Evolutionary conservation across 306 rosid genomes (phyloP).

Genomic region (Inga laurina): DNA sequence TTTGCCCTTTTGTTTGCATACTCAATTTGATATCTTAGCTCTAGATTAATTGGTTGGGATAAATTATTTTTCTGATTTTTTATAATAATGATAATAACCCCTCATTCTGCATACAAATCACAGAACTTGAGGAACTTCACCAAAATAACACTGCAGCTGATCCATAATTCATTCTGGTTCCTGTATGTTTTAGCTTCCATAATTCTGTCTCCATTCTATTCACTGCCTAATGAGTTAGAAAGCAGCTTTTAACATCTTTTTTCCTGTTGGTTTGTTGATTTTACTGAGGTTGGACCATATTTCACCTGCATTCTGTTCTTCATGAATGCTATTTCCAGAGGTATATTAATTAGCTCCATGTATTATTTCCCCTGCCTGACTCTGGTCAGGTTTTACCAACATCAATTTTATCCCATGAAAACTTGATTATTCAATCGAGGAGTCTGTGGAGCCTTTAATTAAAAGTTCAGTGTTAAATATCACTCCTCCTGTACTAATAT

Average conservation of each 20-base stretch:
- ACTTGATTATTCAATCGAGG: neutral
- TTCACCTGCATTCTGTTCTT: neutral
- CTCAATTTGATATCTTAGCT: slow-evolving; percentile 58
- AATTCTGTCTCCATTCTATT: neutral
- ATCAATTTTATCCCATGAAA: neutral
- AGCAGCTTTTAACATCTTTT: neutral
- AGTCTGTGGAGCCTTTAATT: neutral
- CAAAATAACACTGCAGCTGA: neutral
- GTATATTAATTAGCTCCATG: neutral
- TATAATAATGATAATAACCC: neutral
- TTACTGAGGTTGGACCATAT: neutral
- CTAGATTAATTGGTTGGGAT: slow-evolving; percentile 16
- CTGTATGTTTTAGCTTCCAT: neutral
- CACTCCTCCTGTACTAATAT: too few species aligned
- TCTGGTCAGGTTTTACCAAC: neutral
- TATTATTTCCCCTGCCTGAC: neutral
- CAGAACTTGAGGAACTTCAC: neutral
- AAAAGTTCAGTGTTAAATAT: neutral
- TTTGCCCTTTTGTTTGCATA: slow-evolving; percentile 29
- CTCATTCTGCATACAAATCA: too few species aligned
- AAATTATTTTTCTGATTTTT: neutral
- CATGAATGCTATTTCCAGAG: neutral
- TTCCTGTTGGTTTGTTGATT: neutral
- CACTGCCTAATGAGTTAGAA: neutral
- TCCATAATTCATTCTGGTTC: neutral